phyloP scores from a whole-genome alignment of 805 yeast genomes.

The Suhomyces prunicola region DNA sequence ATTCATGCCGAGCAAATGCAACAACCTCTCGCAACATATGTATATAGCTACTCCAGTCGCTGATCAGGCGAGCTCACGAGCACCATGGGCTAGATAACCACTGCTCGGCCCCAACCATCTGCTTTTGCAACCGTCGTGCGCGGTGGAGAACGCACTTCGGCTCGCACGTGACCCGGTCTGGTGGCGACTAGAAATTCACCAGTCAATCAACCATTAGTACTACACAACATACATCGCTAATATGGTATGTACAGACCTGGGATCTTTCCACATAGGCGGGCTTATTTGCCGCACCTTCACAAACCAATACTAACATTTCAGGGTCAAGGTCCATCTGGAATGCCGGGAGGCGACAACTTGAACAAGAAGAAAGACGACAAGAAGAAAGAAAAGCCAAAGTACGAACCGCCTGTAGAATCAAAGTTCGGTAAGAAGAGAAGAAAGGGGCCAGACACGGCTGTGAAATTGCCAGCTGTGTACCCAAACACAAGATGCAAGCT shows the following conservation, averaged over 20 bases:
- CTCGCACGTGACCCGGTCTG: not conserved
- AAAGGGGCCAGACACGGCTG: constrained; percentile 86
- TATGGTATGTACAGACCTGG: constrained; percentile 9
- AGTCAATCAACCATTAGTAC: not conserved
- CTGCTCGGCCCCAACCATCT: too few relatives aligned
- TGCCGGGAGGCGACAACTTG: constrained; percentile 49
- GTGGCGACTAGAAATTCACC: constrained; percentile 6
- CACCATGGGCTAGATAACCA: too few relatives aligned
- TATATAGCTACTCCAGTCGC: too few relatives aligned
- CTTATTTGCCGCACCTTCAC: too few relatives aligned
- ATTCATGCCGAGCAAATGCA: too few relatives aligned
- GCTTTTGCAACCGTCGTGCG: not conserved
- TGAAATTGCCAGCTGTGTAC: constrained; percentile 78
- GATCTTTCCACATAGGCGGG: too few relatives aligned
- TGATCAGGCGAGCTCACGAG: too few relatives aligned
- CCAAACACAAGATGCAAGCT: constrained; percentile 94
- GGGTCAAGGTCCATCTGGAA: constrained; percentile 59
- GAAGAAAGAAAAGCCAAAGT: constrained; percentile 88
- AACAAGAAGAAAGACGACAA: constrained; percentile 52
- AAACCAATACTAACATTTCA: constrained; percentile 9
- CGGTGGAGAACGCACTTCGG: not conserved
- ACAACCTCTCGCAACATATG: too few relatives aligned
- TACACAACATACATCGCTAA: constrained; percentile 1
- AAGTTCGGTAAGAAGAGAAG: constrained; percentile 90
- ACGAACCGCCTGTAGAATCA: constrained; percentile 97